phyloP scores from a whole-genome alignment of 805 yeast species.

The Zygosaccharomyces pseudorouxii region DNA sequence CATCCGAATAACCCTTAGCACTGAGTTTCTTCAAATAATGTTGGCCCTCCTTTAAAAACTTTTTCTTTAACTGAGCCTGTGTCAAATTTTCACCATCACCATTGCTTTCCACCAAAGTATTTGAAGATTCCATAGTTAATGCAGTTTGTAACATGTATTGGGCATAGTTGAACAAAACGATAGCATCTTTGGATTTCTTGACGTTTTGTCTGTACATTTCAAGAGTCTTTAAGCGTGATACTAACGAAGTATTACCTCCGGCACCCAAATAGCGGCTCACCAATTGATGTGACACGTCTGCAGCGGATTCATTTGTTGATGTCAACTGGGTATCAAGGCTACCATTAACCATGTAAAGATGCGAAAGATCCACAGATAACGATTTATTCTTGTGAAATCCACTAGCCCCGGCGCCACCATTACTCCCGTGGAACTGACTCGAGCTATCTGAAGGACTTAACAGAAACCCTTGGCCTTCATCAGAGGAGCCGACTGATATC shows the following conservation, averaged over 20 bases:
- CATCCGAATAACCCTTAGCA: constrained; percentile 79
- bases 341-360: constrained; percentile 36
- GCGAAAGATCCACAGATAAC: constrained; percentile 41
- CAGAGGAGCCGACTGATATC: constrained; percentile 6
- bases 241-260: constrained; percentile 43
- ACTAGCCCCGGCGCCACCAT: neutral
- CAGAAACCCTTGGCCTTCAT: constrained; percentile 7
- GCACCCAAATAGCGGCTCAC: constrained; percentile 52
- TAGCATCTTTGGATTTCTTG: constrained; percentile 77
- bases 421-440: constrained; percentile 6
- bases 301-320: constrained; percentile 39
- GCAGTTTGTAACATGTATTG: constrained; percentile 87
- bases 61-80: constrained; percentile 40
- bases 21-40: constrained; percentile 63
- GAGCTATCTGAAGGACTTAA: constrained; percentile 11
- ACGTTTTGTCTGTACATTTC: constrained; percentile 86
- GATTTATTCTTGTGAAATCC: constrained; percentile 24
- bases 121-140: constrained; percentile 45
- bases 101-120: constrained; percentile 5
- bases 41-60: constrained; percentile 72
- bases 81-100: constrained; percentile 6
- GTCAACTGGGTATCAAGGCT: constrained; percentile 35
- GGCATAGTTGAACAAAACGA: constrained; percentile 83
- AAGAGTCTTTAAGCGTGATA: constrained; percentile 77
- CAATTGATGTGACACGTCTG: constrained; percentile 49